A percentile compares a stretch with the other conserved stretches of the same genome.
phyloP scores from a whole-genome alignment of 179 eudicot species.

The Sideroxylon spinosum region DNA sequence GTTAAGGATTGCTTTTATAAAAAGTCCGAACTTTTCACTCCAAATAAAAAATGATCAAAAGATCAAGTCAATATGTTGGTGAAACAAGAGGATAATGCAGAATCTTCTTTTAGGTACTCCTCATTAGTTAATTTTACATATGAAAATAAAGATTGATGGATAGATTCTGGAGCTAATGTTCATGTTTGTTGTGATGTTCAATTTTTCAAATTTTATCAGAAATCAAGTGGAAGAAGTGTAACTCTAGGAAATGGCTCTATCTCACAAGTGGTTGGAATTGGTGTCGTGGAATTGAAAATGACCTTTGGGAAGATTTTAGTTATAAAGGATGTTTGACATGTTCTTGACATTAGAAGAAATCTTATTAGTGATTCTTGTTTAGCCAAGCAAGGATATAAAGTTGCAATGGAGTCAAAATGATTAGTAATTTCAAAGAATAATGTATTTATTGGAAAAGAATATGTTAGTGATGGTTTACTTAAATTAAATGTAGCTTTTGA shows the following conservation, averaged over 20 bases:
- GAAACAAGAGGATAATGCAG: not conserved
- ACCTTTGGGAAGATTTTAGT: not conserved
- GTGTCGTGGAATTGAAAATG: not conserved
- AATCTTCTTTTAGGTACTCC: not conserved
- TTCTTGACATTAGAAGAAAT: not conserved
- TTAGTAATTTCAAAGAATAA: not conserved
- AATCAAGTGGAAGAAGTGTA: slow-evolving; percentile 5
- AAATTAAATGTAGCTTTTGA: not conserved
- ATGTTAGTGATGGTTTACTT: not conserved
- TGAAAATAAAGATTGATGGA: slow-evolving; percentile 1
- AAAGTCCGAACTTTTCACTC: not conserved
- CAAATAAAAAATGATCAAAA: too few relatives aligned
- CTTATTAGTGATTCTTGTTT: not conserved
- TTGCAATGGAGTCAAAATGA: not conserved
- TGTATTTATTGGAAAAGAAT: not conserved
- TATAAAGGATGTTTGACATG: not conserved
- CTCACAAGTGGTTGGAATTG: not conserved
- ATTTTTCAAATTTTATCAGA: not conserved
- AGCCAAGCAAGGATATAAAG: not conserved
- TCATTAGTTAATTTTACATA: not conserved
- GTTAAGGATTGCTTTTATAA: not conserved
- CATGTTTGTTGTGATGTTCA: not conserved
- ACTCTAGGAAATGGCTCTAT: not conserved
- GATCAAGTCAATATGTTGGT: too few relatives aligned
- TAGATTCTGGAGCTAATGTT: not conserved